A percentile compares a stretch with the other conserved stretches of the same genome.
Conservation (phyloP, 1,284 basidiomycete species). For the Tilletia setariae region DNA sequence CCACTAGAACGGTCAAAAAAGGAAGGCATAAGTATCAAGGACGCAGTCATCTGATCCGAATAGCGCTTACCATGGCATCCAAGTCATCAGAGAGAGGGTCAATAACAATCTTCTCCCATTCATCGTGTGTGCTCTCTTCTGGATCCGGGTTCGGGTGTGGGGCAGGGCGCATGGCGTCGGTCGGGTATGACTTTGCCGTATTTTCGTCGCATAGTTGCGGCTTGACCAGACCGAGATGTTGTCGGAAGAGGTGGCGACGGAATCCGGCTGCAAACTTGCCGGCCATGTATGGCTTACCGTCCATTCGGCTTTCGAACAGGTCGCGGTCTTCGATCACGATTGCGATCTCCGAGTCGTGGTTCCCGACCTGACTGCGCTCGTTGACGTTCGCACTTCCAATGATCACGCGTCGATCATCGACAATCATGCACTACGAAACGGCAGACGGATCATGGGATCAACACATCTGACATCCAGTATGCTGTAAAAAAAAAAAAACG, state of each 20-base stretch:
- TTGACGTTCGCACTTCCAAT: conserved; percentile 75
- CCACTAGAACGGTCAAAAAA: conserved; percentile 56
- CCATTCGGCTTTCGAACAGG: conserved; percentile 72
- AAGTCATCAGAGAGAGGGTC: conserved; percentile 26
- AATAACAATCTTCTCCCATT: conserved; percentile 56
- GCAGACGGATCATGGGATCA: neutral
- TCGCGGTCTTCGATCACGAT: conserved; percentile 83
- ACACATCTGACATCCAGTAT: neutral
- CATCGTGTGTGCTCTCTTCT: conserved; percentile 42
- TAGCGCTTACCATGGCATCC: conserved; percentile 21
- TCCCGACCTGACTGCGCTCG: conserved; percentile 55
- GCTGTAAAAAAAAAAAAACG: neutral
- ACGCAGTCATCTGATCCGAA: neutral
- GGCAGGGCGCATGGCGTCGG: conserved; percentile 23
- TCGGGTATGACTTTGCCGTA: conserved; percentile 17
- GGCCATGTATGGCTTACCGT: conserved; percentile 68
- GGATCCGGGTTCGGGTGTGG: conserved; percentile 24
- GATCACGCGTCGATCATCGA: conserved; percentile 55
- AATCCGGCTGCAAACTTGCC: conserved; percentile 72
- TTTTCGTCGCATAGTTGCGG: conserved; percentile 31
- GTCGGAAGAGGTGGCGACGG: conserved; percentile 63
- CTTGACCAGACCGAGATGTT: conserved; percentile 34
- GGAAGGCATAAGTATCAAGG: conserved; percentile 49
- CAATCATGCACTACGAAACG: conserved; percentile 21
- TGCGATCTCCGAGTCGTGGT: conserved; percentile 89